These are phyloP conservation scores for Alternaria triticina DNA, from an alignment of 2,329 filamentous ascomycete genomes.

Conservation along the genomic window DNA sequence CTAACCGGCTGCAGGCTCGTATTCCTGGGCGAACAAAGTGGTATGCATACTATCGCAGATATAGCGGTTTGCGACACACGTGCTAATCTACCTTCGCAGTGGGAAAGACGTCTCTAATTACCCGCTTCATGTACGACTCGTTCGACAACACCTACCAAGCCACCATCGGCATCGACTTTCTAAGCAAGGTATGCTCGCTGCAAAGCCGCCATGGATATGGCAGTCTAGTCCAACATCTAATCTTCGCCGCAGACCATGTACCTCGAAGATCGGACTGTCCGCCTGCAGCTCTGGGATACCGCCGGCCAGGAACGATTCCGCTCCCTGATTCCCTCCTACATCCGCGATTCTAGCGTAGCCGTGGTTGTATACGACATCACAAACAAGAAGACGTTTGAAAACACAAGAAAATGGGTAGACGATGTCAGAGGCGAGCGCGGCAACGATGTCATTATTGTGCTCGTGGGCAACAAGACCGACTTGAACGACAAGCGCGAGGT, in stretches of 20 bases:
- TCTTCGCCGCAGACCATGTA: conserved; percentile 82
- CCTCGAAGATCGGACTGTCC: conserved; percentile 95
- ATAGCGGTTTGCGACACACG: background rate
- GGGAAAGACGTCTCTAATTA: conserved; percentile 98
- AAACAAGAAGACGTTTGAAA: conserved; percentile 96
- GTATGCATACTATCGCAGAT: conserved; percentile 63
- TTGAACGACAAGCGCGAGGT: conserved; percentile 98
- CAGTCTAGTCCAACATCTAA: conserved; percentile 5
- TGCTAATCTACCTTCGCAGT: conserved; percentile 62
- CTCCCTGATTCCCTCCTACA: conserved; percentile 96
- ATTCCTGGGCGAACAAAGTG: conserved; percentile 97
- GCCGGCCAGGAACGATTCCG: conserved; percentile 97
- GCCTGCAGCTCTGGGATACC: conserved; percentile 97
- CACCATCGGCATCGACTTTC: conserved; percentile 98
- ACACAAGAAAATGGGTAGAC: conserved; percentile 99
- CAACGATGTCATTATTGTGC: conserved; percentile 97
- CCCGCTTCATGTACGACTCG: conserved; percentile 99
- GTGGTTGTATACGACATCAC: conserved; percentile 99
- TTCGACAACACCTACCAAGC: conserved; percentile 99
- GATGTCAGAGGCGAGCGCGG: conserved; percentile 95
- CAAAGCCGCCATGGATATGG: background rate
- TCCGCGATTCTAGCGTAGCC: conserved; percentile 95
- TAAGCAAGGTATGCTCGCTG: conserved; percentile 77
- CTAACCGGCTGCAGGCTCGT: conserved; percentile 71
- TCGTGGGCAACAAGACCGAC: conserved; percentile 99